Base-by-base conservation (phyloP, 2,329 filamentous ascomycete species). In the Pseudopithomyces chartarum region DNA sequence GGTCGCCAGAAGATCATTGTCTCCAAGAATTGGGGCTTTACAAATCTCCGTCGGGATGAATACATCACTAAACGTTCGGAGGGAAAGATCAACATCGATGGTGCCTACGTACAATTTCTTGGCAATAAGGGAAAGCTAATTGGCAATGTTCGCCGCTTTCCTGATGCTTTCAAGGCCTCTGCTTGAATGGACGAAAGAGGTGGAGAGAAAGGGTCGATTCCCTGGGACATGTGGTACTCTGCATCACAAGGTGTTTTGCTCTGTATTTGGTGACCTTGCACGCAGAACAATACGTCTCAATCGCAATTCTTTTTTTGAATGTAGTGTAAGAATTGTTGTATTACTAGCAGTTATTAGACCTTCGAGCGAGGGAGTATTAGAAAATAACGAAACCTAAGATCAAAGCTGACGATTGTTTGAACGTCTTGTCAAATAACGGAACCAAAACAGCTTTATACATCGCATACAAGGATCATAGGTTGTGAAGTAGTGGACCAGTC, bases 1-100 rank as follows among this genome's bases (percentile, higher is more conserved):
- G 95, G 95, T 82, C 94, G 95, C 84, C 95, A 99, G 88, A 99
- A 99, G 92, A 98, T 99, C 85, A 97, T 99, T 78, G 90, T 98
- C 84, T 96, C 91, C 87, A 99, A 98, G 92, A 99, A 99, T 89
- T 99, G 95, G 95, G 95, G 95, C 73, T 99, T 99, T 91, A 99
- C 95, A 64, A 93, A 93, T 79, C 91, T 99, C 76, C 90, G 92
- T 77, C 93, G 95, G 75, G 95, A 98, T 73, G 95, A 99, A 82
- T 99, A 98, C 85, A 85, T 96, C 79, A 87, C 92, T 82, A 91
- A 94, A 85, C 96, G 96, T 88, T 86, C 92, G 79, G 90, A 89
- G 76, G 95, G 95, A 79, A 89, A 88, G 79, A 89, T 99, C 84
- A 91, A 94, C 87, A 90, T 96, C 73, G 95, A 99, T 76, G 95